Evolutionary conservation across 2,329 filamentous ascomycete species (phyloP).

Genomic region (Fusarium sp.): DNA sequence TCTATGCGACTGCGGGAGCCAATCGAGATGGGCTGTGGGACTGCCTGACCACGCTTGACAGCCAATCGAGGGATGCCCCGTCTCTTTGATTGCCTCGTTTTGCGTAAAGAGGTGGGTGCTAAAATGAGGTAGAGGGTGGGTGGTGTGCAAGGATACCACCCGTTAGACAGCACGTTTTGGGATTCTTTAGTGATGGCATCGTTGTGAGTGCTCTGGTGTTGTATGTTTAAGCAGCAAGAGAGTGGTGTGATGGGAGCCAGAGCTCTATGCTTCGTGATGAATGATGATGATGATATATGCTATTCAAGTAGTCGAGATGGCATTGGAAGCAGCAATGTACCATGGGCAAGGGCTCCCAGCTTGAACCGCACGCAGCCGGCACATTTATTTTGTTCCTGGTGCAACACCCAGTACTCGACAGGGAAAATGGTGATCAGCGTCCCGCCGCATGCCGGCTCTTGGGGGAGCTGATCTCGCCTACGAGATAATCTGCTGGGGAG

Average conservation of each 20-base stretch:
- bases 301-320: neutral
- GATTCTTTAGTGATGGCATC: slow-evolving; percentile 29
- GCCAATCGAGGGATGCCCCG: slow-evolving; percentile 42
- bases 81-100: slow-evolving; percentile 44
- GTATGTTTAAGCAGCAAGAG: slow-evolving; percentile 4
- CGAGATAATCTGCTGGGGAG: slow-evolving; percentile 29
- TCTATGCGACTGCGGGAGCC: slow-evolving; percentile 39
- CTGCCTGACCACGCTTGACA: slow-evolving; percentile 33
- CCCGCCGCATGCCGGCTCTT: slow-evolving; percentile 18
- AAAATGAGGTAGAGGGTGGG: slow-evolving; percentile 35
- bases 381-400: slow-evolving; percentile 23
- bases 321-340: neutral
- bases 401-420: slow-evolving; percentile 21
- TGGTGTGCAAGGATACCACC: slow-evolving; percentile 21
- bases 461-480: slow-evolving; percentile 29
- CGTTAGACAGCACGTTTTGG: slow-evolving; percentile 26
- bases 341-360: slow-evolving; percentile 2
- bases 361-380: slow-evolving; percentile 15
- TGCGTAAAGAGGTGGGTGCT: slow-evolving; percentile 36
- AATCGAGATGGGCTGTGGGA: slow-evolving; percentile 39
- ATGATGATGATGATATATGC: neutral
- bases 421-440: slow-evolving; percentile 37
- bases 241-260: neutral
- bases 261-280: too few relatives aligned
- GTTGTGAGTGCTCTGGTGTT: slow-evolving; percentile 18